Base-by-base conservation (phyloP, 192 early-diverging fungal genomes). In the Endogone sp. region DNA sequence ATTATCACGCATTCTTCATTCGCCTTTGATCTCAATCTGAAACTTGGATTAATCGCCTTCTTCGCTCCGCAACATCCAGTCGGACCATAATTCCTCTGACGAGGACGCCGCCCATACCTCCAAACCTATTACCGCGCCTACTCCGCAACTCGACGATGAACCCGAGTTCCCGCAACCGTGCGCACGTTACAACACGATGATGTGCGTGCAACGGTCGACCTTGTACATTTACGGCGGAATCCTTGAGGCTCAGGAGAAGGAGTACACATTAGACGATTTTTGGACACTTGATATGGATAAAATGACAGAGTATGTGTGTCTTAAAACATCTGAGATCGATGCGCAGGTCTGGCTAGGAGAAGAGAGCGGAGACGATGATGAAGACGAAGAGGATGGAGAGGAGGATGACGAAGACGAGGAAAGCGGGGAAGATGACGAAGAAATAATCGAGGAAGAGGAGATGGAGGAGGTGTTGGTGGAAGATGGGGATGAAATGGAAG, bases 261-360 rank as follows among this genome's bases (percentile, higher is more conserved):
- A 92, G 69, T 76, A 84, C 65, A 90, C 89, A 0, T 67, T 87
- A 61, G 79, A 81, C 32, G 82, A 90, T 72, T 74, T 90, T 27
- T 90, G 86, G 81, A 71, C 80, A 9, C 55, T 89, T 29, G 86
- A 90, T 63, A 63, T 89, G 72, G 89, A 92, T 68, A 92, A 89
- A 76, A 73, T 82, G 68, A 79, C 73, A 10, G 83, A 82, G 68
- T 92, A 84, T 77, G 71, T 83, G 55, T 79, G 80, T 29, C 22
- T 81, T 70, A 76, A 74, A 21, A 75, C 66, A 24, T 84, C 86
- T 25, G 81, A 82, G 16, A 68, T 81, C 16, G 81, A 71, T 73
- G 73, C 72, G 24, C 69, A 72, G 64, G 30, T 74, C 22, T 79
- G 82, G 81, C 64, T 84, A 21, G 88, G 88, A 37, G 80, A 79